Evolutionary conservation across 441 rosid species (phyloP), one percentile per base, ranked within the genome.

Genomic region (Flueggea neowawraea): DNA sequence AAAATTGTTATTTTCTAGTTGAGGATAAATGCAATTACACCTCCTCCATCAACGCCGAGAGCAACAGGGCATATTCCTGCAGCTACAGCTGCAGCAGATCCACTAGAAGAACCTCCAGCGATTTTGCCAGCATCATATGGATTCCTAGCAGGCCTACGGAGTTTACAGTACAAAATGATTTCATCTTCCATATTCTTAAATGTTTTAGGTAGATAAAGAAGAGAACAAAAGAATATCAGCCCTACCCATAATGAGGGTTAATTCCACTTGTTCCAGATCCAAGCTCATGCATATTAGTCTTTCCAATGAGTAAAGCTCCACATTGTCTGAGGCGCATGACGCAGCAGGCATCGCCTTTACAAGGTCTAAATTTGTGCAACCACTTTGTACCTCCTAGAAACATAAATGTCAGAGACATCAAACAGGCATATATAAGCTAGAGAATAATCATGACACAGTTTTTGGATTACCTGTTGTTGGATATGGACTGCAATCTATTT

Each of bases 31-130:
- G 28, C 12, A 47, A 47, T 4, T 6, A 68, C 73, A 86, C 95
- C 95, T 78, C 96, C 96, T 0, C 95, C 95, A 28, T 88, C 95
- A 51, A 88, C 95, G 17, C 95, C 95, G 49, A 88, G 95, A 47
- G 95, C 87, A 8, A 66, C 87, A 8, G 95, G 91, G 69, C 95
- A 88, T 49, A 88, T 63, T 51, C 95, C 91, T 55, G 91, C 84
- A 6, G 90, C 74, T 16, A 88, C 95, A 11, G 76, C 88, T 4
- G 95, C 95, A 44, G 95, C 95, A 49, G 95, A 88, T 68, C 91
- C 95, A 62, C 95, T 79, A 0, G 95, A 88, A 10, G 95, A 88
- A 17, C 95, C 95, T 6, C 95, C 95, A 0, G 85, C 13, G 8
- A 88, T 82, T 71, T 60, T 82, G 54, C 62, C 62, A 10, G 70